Conservation (phyloP, 2,329 filamentous ascomycete genomes). For the Beauveria sp. region DNA sequence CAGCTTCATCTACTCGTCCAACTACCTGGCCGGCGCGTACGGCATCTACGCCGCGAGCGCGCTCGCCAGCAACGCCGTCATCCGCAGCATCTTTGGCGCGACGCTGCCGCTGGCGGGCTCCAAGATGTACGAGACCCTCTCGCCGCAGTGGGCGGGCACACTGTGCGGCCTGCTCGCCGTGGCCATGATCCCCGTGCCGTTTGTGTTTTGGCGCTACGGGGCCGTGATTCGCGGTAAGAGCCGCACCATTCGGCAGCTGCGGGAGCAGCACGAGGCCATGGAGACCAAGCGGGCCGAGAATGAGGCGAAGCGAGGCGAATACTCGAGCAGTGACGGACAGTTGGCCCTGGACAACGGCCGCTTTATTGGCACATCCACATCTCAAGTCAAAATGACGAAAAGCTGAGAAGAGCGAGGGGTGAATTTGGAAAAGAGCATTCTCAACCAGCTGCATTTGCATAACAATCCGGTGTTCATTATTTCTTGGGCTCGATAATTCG, state of each 20-base stretch:
- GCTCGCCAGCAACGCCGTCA: conserved; percentile 64
- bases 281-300: conserved; percentile 25
- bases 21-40: conserved; percentile 72
- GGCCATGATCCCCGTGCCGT: conserved; percentile 67
- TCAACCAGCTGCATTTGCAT: background rate
- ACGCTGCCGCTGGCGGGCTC: conserved; percentile 33
- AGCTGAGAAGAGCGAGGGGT: background rate
- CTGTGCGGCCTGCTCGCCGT: conserved; percentile 68
- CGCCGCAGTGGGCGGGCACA: conserved; percentile 73
- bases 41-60: conserved; percentile 77
- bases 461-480: background rate
- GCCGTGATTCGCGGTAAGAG: conserved; percentile 45
- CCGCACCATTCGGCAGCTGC: conserved; percentile 36
- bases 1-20: conserved; percentile 75
- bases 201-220: conserved; percentile 65
- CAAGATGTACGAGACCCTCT: conserved; percentile 60
- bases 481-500: background rate
- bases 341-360: background rate
- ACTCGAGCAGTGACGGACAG: conserved; percentile 8
- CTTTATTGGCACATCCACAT: no score
- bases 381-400: background rate
- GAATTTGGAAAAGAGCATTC: background rate
- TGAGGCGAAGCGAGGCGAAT: conserved; percentile 18
- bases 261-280: conserved; percentile 35
- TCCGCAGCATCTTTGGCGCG: conserved; percentile 10